These are phyloP conservation scores for Penicillium cinerascens DNA, from an alignment of 495 filamentous ascomycete species.

Conservation along the genomic window DNA sequence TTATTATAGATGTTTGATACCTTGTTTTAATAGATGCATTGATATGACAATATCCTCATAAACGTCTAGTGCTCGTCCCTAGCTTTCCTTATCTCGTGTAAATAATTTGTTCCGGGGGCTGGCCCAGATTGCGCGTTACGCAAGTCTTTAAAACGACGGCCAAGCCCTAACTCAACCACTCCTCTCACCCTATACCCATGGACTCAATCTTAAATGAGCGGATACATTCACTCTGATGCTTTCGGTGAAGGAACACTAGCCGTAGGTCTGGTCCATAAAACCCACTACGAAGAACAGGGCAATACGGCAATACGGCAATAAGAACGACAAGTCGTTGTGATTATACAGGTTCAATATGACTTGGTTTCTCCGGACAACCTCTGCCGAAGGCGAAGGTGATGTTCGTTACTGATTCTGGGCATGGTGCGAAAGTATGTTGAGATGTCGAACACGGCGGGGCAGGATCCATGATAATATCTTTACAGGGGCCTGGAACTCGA, in stretches of 20 bases:
- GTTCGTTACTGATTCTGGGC: conserved; percentile 33
- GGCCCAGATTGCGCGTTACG: neutral
- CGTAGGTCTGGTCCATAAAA: conserved; percentile 34
- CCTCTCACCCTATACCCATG: neutral
- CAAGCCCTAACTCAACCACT: neutral
- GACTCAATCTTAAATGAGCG: conserved; percentile 1
- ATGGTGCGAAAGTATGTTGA: conserved; percentile 23
- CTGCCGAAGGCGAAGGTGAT: conserved; percentile 33
- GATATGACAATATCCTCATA: neutral
- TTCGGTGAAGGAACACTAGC: conserved; percentile 28
- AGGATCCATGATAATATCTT: neutral
- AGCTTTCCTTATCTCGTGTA: neutral
- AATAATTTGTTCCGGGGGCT: neutral
- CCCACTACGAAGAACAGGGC: conserved; percentile 47
- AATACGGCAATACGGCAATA: conserved; percentile 41
- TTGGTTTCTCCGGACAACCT: conserved; percentile 40
- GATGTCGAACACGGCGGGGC: neutral
- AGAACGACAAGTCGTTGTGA: conserved; percentile 29
- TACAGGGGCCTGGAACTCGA: conserved; percentile 15
- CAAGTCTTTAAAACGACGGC: neutral
- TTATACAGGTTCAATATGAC: conserved; percentile 46
- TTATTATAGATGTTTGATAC: conserved; percentile 14
- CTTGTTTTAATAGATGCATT: conserved; percentile 10
- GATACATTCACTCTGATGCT: conserved; percentile 16
- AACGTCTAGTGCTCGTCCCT: neutral